Evolutionary conservation across 805 yeast genomes (phyloP).

Genomic region (Kluyveromyces nonfermentans): DNA sequence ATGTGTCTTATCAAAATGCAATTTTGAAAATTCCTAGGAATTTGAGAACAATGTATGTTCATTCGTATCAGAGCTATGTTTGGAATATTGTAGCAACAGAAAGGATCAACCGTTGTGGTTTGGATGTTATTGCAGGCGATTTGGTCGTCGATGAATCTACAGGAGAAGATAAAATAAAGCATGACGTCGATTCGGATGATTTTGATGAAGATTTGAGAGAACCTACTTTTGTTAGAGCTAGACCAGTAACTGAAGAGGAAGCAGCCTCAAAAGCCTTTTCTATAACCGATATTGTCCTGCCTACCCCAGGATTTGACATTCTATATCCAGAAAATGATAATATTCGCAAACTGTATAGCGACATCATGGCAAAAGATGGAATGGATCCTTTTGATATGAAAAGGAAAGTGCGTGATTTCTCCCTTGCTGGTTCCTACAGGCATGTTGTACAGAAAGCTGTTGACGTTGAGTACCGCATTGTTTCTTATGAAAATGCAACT

Average conservation of each 20-base stretch:
- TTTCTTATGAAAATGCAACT: slow-evolving; percentile 52
- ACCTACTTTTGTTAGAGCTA: slow-evolving; percentile 53
- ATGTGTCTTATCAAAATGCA: slow-evolving; percentile 61
- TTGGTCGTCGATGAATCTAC: slow-evolving; percentile 40
- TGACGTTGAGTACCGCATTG: slow-evolving; percentile 49
- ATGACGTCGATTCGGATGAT: slow-evolving; percentile 36
- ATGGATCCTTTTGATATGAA: slow-evolving; percentile 81
- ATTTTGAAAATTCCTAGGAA: slow-evolving; percentile 87
- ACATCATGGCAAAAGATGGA: slow-evolving; percentile 69
- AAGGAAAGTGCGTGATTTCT: slow-evolving; percentile 78
- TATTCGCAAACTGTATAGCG: slow-evolving; percentile 52
- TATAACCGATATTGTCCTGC: slow-evolving; percentile 79
- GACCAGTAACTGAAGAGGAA: slow-evolving; percentile 68
- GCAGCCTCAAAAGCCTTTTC: slow-evolving; percentile 45
- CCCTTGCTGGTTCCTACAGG: slow-evolving; percentile 87
- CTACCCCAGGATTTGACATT: slow-evolving; percentile 96
- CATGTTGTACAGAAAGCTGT: slow-evolving; percentile 57
- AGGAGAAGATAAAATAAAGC: slow-evolving; percentile 8
- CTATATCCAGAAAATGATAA: slow-evolving; percentile 64
- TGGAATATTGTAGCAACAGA: slow-evolving; percentile 86
- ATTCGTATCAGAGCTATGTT: slow-evolving; percentile 91
- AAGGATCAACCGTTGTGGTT: slow-evolving; percentile 64
- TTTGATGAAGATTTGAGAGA: slow-evolving; percentile 65
- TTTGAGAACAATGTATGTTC: slow-evolving; percentile 88
- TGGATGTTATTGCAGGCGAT: slow-evolving; percentile 69